Conservation (phyloP, 306 rosid species). For the Medicago arabica region DNA sequence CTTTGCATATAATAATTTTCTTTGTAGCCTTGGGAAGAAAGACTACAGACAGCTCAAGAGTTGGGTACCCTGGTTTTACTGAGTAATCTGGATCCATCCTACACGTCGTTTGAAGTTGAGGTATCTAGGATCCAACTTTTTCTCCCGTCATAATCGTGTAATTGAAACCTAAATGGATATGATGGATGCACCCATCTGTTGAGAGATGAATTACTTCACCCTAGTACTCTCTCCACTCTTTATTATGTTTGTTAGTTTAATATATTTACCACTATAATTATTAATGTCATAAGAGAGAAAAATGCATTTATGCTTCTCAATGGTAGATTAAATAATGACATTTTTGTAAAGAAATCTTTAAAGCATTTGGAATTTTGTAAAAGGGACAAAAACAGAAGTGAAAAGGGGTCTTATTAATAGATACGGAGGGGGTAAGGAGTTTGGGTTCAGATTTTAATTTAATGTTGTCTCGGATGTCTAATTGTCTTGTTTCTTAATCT, state of each 20-base stretch:
- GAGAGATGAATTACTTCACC: background rate
- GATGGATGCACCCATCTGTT: background rate
- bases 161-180: background rate
- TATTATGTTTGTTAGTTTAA: too few species aligned
- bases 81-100: slow-evolving; percentile 67
- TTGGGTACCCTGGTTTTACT: slow-evolving; percentile 54
- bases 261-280: too few species aligned
- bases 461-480: background rate
- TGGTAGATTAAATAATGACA: too few species aligned
- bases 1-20: background rate
- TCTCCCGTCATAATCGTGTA: background rate
- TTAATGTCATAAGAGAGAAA: too few species aligned
- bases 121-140: slow-evolving; percentile 38
- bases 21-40: slow-evolving; percentile 62
- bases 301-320: too few species aligned
- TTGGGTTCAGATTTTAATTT: background rate
- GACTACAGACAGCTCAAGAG: slow-evolving; percentile 57
- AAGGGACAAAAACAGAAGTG: too few species aligned
- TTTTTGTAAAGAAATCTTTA: too few species aligned
- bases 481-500: slow-evolving; percentile 27
- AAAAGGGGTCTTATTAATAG: too few species aligned
- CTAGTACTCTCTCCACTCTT: background rate
- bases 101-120: slow-evolving; percentile 62
- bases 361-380: too few species aligned
- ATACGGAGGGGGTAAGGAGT: background rate